Evolutionary conservation across 768 basidiomycete species (phyloP).

Genomic region (Panaeolus cyanescens): DNA sequence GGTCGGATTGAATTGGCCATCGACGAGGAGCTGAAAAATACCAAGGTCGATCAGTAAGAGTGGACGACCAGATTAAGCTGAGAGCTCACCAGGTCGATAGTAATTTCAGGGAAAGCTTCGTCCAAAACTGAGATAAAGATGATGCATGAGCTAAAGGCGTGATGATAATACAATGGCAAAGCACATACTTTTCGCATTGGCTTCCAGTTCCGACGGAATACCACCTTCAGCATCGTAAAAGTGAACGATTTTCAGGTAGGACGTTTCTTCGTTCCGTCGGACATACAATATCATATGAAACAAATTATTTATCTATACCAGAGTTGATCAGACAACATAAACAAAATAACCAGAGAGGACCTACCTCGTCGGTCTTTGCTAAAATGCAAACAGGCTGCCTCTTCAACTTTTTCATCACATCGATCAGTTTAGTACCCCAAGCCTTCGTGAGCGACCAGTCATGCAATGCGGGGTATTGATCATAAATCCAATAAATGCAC

Average conservation of each 20-base stretch:
- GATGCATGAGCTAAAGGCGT: neutral
- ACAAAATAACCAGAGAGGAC: slow-evolving; percentile 10
- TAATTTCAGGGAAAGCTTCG: slow-evolving; percentile 53
- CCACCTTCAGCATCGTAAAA: slow-evolving; percentile 54
- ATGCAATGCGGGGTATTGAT: slow-evolving; percentile 56
- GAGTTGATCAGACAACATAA: neutral
- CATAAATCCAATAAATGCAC: slow-evolving; percentile 62
- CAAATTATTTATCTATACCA: slow-evolving; percentile 59
- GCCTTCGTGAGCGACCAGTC: slow-evolving; percentile 32
- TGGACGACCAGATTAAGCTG: neutral
- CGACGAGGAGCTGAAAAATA: slow-evolving; percentile 22
- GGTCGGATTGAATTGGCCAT: slow-evolving; percentile 21
- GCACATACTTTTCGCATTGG: slow-evolving; percentile 62
- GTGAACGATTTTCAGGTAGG: slow-evolving; percentile 68
- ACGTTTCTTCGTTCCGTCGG: slow-evolving; percentile 67
- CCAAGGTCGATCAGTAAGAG: neutral
- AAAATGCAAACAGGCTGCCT: slow-evolving; percentile 61
- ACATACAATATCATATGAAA: slow-evolving; percentile 71
- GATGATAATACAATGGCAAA: neutral
- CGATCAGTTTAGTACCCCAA: slow-evolving; percentile 46
- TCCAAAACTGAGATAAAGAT: slow-evolving; percentile 27
- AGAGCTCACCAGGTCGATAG: slow-evolving; percentile 25
- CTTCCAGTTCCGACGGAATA: slow-evolving; percentile 71
- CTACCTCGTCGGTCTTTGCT: slow-evolving; percentile 67
- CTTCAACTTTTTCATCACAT: slow-evolving; percentile 46